Evolutionary conservation across 306 rosid species (phyloP).

Genomic region (Acacia confusa): DNA sequence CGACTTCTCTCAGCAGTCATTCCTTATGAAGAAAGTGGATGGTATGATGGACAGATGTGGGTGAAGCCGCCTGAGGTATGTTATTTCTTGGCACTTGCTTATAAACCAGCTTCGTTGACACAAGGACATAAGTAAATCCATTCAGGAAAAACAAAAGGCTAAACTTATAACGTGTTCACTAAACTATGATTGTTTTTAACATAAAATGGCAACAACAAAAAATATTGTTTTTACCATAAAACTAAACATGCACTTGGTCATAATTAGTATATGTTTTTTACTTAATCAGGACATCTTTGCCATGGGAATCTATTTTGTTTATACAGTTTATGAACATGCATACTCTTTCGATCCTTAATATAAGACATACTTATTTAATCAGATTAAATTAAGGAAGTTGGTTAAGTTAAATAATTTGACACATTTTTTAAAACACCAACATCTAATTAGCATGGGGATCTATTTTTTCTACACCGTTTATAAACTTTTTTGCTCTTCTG

Average conservation of each 20-base stretch:
- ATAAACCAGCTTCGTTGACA: conserved; percentile 8
- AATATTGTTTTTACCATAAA: neutral
- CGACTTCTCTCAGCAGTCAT: conserved; percentile 94
- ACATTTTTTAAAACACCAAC: neutral
- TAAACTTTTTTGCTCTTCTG: neutral
- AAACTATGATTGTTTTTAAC: too few species aligned
- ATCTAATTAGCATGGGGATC: conserved; percentile 1
- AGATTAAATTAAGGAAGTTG: too few species aligned
- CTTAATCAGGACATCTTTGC: neutral
- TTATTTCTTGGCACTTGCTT: neutral
- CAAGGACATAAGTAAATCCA: neutral
- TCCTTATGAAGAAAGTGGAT: conserved; percentile 97
- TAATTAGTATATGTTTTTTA: conserved; percentile 4
- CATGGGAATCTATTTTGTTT: neutral
- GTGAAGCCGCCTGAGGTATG: conserved; percentile 95
- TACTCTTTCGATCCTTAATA: too few species aligned
- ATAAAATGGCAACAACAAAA: too few species aligned
- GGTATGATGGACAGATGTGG: conserved; percentile 99
- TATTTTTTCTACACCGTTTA: neutral
- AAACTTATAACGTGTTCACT: neutral
- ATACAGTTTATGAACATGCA: neutral
- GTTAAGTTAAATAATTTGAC: too few species aligned
- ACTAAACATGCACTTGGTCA: neutral
- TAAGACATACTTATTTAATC: too few species aligned
- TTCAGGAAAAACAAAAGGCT: neutral